phyloP scores from a whole-genome alignment of 2,329 filamentous ascomycete species.

The Aspergillus caelatus region DNA sequence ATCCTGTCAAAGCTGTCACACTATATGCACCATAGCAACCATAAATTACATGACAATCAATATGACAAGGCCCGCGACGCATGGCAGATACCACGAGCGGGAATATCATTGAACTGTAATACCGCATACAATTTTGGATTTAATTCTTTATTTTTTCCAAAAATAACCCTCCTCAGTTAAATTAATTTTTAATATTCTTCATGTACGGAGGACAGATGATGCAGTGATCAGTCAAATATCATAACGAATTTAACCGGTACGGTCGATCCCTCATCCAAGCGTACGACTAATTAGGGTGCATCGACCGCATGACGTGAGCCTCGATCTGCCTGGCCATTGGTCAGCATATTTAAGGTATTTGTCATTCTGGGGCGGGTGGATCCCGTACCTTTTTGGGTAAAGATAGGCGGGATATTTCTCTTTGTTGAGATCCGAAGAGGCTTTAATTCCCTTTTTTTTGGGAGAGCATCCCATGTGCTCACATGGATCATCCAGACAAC shows the following conservation, averaged over 20 bases:
- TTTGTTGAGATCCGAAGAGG: not conserved
- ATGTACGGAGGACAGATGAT: not conserved
- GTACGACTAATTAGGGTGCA: not conserved
- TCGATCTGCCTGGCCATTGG: slow-evolving; percentile 17
- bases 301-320: slow-evolving; percentile 21
- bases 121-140: not conserved
- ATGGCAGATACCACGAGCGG: not conserved
- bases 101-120: not conserved
- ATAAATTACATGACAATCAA: not conserved
- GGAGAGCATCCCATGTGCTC: not conserved
- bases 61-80: not conserved
- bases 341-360: slow-evolving; percentile 27
- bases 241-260: not conserved
- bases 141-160: not conserved
- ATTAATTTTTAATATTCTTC: not conserved
- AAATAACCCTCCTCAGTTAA: not conserved
- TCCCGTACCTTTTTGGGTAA: slow-evolving; percentile 19
- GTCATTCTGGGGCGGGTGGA: slow-evolving; percentile 21
- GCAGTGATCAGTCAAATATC: not conserved
- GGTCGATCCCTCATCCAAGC: not conserved
- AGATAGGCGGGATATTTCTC: slow-evolving; percentile 18
- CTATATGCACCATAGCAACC: slow-evolving; percentile 1
- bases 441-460: not conserved
- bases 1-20: slow-evolving; percentile 12
- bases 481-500: not conserved